Evolutionary conservation across 2,329 filamentous ascomycete genomes (phyloP).

Genomic region (Trichoderma sp.): DNA sequence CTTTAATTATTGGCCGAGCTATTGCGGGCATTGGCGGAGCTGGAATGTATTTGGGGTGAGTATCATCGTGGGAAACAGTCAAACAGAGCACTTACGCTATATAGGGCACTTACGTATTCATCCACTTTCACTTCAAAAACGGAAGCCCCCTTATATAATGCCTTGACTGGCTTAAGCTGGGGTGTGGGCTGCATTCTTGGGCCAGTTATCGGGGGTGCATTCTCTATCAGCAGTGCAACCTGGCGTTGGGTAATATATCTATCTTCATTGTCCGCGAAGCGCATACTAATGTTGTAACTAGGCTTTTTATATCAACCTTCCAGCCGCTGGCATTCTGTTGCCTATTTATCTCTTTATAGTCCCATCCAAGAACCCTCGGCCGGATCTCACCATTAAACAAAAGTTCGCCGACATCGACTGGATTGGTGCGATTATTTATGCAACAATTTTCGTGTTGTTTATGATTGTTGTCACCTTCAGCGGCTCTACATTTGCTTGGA

Average conservation of each 20-base stretch:
- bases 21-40: constrained; percentile 27
- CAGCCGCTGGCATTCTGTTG: neutral
- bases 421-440: neutral
- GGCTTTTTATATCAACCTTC: neutral
- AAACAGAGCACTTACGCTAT: neutral
- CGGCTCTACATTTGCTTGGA: neutral
- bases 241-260: neutral
- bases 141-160: neutral
- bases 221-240: neutral
- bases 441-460: neutral
- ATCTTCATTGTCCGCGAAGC: neutral
- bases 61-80: neutral
- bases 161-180: neutral
- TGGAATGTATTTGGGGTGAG: neutral
- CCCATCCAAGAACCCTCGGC: neutral
- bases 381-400: neutral
- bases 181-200: neutral
- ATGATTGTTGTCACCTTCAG: neutral
- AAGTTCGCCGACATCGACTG: neutral
- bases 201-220: neutral
- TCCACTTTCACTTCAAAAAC: neutral
- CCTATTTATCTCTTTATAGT: neutral
- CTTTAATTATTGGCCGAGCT: constrained; percentile 45
- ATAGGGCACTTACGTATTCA: neutral
- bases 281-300: neutral